phyloP scores from a whole-genome alignment of 2,329 filamentous ascomycete species.

The Hypoxylon sp. region DNA sequence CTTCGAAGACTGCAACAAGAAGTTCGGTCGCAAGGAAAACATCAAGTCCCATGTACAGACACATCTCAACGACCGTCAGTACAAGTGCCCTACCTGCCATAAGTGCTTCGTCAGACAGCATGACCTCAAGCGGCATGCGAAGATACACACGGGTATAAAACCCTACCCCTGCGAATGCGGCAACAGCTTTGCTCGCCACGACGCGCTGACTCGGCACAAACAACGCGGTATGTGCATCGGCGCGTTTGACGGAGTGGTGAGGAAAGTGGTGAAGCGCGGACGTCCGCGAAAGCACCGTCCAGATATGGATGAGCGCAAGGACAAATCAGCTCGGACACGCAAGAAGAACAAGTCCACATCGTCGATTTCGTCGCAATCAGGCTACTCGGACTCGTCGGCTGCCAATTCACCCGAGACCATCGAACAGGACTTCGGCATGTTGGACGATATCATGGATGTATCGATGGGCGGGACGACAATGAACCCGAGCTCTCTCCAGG shows the following conservation, averaged over 20 bases:
- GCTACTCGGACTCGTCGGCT: conserved; percentile 70
- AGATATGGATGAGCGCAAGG: conserved; percentile 68
- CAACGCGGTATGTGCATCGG: conserved; percentile 98
- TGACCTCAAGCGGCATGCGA: conserved; percentile 95
- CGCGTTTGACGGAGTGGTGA: conserved; percentile 84
- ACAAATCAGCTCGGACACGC: conserved; percentile 70
- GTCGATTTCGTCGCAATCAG: conserved; percentile 66
- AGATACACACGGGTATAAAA: conserved; percentile 97
- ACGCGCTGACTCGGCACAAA: conserved; percentile 92
- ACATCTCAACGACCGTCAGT: conserved; percentile 95
- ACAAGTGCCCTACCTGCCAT: conserved; percentile 90
- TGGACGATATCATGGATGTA: conserved; percentile 66
- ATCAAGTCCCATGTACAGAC: conserved; percentile 99
- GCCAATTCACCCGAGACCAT: conserved; percentile 66
- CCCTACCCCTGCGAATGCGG: conserved; percentile 95
- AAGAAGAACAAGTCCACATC: conserved; percentile 70
- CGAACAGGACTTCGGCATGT: conserved; percentile 59
- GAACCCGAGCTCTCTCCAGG: conserved; percentile 57
- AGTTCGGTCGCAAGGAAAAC: conserved; percentile 97
- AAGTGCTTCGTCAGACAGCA: conserved; percentile 98
- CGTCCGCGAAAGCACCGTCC: conserved; percentile 74
- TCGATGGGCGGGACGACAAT: conserved; percentile 57
- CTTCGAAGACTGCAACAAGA: conserved; percentile 85
- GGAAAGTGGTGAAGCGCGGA: conserved; percentile 74
- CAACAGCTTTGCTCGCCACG: conserved; percentile 94